These are phyloP conservation scores for Saccharomycopsis lassenensis DNA, from an alignment of 805 yeast species.

Conservation along the genomic window DNA sequence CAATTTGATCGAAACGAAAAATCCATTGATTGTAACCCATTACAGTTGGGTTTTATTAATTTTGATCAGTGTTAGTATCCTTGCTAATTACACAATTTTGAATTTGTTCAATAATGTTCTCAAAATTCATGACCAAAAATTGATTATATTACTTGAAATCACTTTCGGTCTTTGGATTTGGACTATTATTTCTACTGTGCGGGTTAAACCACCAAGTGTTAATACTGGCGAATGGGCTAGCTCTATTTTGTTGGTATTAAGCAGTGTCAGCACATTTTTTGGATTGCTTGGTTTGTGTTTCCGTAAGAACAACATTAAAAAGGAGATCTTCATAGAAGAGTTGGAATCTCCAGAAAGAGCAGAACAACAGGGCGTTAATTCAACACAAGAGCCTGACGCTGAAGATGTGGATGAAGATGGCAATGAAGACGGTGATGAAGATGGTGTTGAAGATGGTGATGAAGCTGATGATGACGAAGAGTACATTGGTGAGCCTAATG, in stretches of 20 bases:
- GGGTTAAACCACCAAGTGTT: conserved; percentile 35
- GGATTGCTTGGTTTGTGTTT: conserved; percentile 35
- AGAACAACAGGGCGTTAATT: conserved; percentile 1
- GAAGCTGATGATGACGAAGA: conserved; percentile 17
- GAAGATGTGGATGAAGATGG: conserved; percentile 10
- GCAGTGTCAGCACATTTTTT: conserved; percentile 28
- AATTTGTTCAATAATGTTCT: conserved; percentile 30
- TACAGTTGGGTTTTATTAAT: conserved; percentile 40
- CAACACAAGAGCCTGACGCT: conserved; percentile 6
- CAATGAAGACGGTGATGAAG: conserved; percentile 19
- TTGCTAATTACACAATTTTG: conserved; percentile 47
- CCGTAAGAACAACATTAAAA: conserved; percentile 14
- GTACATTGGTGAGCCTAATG: conserved; percentile 2
- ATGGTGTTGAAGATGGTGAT: conserved; percentile 18
- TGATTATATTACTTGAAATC: conserved; percentile 38
- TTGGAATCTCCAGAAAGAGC: conserved; percentile 16
- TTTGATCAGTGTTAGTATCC: conserved; percentile 34
- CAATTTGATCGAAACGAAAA: conserved; percentile 30
- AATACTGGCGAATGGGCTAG: conserved; percentile 36
- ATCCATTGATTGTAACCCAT: conserved; percentile 43
- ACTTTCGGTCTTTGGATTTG: conserved; percentile 41
- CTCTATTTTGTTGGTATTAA: conserved; percentile 28
- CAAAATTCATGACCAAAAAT: conserved; percentile 42
- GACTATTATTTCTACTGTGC: conserved; percentile 37
- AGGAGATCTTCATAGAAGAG: too few species aligned